Base-by-base conservation (phyloP, 2,329 filamentous ascomycete species). In the Epichloe sibirici region DNA sequence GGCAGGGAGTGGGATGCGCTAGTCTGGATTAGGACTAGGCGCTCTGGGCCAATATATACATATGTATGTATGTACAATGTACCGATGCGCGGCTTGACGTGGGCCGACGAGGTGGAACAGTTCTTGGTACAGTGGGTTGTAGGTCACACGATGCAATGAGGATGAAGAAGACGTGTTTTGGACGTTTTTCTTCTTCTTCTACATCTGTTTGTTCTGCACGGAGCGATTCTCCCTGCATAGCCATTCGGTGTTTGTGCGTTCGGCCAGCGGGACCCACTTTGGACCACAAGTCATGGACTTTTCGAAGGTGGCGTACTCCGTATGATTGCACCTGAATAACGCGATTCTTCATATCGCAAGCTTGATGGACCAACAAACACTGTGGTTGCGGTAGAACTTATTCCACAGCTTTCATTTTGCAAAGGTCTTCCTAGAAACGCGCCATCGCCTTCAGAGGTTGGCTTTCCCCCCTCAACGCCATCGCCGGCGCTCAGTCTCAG, bases 1-100 rank as follows among this genome's bases (percentile, higher is more conserved):
- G 61, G 62, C 61, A 63, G 63, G 57, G 64, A 70, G 68, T 71
- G 69, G 66, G 70, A 67, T 58, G 52, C 60, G 65, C 69, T 72
- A 72, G 61, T 51, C 65, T 60, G 39, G n/a, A 55, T 57, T 15
- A 37, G 59, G 46, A n/a, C 31, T 34, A 48, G 50, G 34, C 9
- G 39, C 13, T 13, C 17, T n/a, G 34, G 34, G 23, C 48, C 34
- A 23, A 4, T 4, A n/a, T 44, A 12, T 12, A 6, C n/a, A n/a
- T n/a, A n/a, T 7, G 34, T 35, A 12, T 17, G 17, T 17, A 17
- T 17, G 17, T 17, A 17, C 40, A 42, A 21, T 13, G 42, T 11
- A 44, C 45, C 45, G 45, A 48, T 45, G 39, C 43, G 47, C 37
- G 47, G 52, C 48, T 48, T 44, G 52, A 51, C 48, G 43, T 47